Conservation (phyloP, 495 filamentous ascomycete species). For the Aspergillus coremiiformis region DNA sequence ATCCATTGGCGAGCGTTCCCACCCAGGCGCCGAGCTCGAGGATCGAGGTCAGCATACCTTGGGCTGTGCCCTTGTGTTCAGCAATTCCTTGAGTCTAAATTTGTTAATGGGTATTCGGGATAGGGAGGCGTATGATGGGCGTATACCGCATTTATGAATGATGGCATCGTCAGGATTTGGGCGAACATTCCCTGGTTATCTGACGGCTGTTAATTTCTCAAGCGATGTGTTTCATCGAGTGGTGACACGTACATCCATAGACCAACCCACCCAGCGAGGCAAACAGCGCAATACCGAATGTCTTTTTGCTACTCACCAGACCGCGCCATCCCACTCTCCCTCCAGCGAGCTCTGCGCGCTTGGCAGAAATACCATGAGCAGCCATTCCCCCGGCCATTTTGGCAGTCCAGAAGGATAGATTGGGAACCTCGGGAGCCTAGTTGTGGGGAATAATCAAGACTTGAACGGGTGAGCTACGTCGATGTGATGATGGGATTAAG, state of each 20-base stretch:
- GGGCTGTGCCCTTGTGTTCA: constrained; percentile 28
- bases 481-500: not conserved
- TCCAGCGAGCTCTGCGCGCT: constrained; percentile 31
- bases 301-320: constrained; percentile 28
- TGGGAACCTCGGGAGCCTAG: too few relatives aligned
- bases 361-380: constrained; percentile 23
- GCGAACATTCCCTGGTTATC: constrained; percentile 38
- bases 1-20: constrained; percentile 65
- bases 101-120: not conserved
- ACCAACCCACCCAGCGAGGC: constrained; percentile 33
- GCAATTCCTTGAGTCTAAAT: constrained; percentile 27
- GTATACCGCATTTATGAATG: constrained; percentile 23
- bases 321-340: constrained; percentile 21
- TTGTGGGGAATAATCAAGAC: too few relatives aligned
- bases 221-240: not conserved
- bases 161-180: constrained; percentile 28
- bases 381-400: constrained; percentile 7
- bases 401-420: not conserved
- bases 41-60: constrained; percentile 64
- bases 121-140: not conserved
- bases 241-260: constrained; percentile 31
- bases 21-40: constrained; percentile 80
- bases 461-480: too few relatives aligned
- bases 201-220: constrained; percentile 1
- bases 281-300: constrained; percentile 27